A percentile compares a stretch with the other conserved stretches of the same genome.
Evolutionary conservation across 495 filamentous ascomycete genomes (phyloP).

Genomic region (Hypomontagnella monticulosa): DNA sequence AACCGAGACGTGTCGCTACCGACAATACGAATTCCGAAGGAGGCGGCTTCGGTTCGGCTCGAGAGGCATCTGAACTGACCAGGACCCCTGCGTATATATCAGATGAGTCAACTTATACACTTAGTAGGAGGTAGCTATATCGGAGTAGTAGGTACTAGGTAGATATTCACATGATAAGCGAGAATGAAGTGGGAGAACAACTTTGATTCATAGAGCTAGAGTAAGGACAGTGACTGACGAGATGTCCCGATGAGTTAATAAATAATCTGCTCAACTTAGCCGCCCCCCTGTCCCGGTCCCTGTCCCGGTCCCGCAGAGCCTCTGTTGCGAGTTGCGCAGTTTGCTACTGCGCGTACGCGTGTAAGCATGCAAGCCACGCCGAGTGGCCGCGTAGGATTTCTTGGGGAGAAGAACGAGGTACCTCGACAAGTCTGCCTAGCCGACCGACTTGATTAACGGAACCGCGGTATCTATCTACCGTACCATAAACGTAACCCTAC

Average conservation of each 20-base stretch:
- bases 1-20: too few relatives aligned
- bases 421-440: conserved; percentile 20
- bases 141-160: too few relatives aligned
- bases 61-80: too few relatives aligned
- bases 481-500: conserved; percentile 31
- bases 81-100: too few relatives aligned
- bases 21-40: too few relatives aligned
- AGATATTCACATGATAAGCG: too few relatives aligned
- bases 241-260: not conserved
- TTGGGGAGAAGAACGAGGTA: not conserved
- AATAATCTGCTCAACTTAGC: not conserved
- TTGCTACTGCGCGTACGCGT: not conserved
- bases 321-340: not conserved
- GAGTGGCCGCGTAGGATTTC: conserved; percentile 10
- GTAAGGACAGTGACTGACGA: too few relatives aligned
- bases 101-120: too few relatives aligned
- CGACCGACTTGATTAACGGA: not conserved
- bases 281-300: not conserved
- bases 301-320: conserved; percentile 21
- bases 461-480: conserved; percentile 1
- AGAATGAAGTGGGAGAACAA: too few relatives aligned
- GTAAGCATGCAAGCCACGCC: conserved; percentile 5
- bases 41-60: too few relatives aligned
- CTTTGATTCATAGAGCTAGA: too few relatives aligned
- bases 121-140: too few relatives aligned